phyloP scores from a whole-genome alignment of 345 rosid genomes.

The Corymbia maculata region DNA sequence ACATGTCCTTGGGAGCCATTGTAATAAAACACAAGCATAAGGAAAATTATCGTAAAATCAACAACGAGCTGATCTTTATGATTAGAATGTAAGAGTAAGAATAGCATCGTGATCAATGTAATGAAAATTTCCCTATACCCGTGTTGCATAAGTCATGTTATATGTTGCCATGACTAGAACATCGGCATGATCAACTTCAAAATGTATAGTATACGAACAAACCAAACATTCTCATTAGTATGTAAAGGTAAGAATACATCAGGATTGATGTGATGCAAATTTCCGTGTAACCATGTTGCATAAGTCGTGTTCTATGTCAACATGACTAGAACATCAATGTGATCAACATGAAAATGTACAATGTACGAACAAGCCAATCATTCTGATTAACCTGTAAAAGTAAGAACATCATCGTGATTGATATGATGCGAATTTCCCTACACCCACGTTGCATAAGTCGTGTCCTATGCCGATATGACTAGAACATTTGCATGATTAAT shows the following conservation, averaged over 20 bases:
- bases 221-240: too few relatives aligned
- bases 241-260: neutral
- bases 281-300: neutral
- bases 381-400: neutral
- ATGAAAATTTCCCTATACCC: neutral
- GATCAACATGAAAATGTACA: neutral
- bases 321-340: neutral
- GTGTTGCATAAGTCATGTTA: neutral
- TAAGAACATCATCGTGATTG: neutral
- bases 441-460: neutral
- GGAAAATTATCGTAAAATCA: neutral
- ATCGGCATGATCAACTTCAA: neutral
- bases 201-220: too few relatives aligned
- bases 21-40: neutral
- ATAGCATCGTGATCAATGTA: neutral
- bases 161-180: neutral
- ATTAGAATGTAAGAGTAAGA: neutral
- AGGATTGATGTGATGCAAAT: neutral
- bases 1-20: neutral
- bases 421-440: too few relatives aligned
- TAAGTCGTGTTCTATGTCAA: neutral
- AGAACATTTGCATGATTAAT: neutral
- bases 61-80: accelerated
- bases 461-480: neutral
- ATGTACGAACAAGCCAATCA: neutral